Percentiles rank a stretch among this genome's conserved stretches.
Evolutionary conservation across 2,329 filamentous ascomycete genomes (phyloP).

Genomic region (Botrytis elliptica): DNA sequence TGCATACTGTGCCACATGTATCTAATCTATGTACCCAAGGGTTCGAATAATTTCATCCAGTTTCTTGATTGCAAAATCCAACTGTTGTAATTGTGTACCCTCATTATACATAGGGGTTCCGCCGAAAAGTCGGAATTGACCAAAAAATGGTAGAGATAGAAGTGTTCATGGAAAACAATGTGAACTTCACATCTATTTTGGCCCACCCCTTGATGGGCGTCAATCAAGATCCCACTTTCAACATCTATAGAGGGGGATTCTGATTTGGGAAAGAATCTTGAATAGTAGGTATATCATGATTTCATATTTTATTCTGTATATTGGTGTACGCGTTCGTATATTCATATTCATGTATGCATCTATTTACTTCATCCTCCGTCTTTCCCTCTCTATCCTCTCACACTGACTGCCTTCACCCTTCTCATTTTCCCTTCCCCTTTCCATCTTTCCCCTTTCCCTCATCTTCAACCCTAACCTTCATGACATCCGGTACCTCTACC

Average conservation of each 20-base stretch:
- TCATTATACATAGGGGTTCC: background rate
- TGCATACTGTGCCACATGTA: background rate
- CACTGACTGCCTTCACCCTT: too few species aligned
- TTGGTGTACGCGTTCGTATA: background rate
- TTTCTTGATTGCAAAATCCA: background rate
- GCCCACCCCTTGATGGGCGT: background rate
- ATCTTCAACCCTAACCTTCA: slow-evolving; percentile 30
- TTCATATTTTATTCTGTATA: background rate
- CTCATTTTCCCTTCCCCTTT: slow-evolving; percentile 28
- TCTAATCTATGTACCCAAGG: background rate
- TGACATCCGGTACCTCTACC: slow-evolving; percentile 37
- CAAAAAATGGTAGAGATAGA: background rate
- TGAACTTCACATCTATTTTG: background rate
- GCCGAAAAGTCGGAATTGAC: background rate
- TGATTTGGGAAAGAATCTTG: too few species aligned
- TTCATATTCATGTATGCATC: background rate
- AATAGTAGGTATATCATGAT: background rate
- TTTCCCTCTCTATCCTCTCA: background rate
- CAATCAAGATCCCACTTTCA: background rate
- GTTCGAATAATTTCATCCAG: background rate
- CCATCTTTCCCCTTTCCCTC: slow-evolving; percentile 14
- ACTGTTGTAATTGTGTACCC: background rate
- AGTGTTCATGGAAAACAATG: background rate
- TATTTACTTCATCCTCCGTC: background rate
- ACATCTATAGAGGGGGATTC: background rate